Percentiles rank a stretch among this genome's conserved stretches.
These are phyloP conservation scores for Rubroboletus satanas DNA, from an alignment of 768 basidiomycete genomes.

Conservation along the genomic window DNA sequence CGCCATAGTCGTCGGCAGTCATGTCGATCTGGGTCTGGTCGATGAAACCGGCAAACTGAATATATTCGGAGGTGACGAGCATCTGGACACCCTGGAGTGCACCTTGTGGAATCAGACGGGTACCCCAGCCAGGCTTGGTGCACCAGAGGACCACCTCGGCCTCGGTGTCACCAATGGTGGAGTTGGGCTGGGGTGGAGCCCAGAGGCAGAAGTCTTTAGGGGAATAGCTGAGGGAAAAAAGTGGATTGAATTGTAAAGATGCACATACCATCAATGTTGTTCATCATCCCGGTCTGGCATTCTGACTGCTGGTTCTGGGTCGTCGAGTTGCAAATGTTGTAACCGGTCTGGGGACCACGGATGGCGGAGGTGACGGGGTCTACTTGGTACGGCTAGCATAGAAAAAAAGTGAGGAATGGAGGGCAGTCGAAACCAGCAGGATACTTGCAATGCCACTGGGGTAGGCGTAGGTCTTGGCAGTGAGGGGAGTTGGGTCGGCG, in stretches of 20 bases:
- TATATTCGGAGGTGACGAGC: slow-evolving; percentile 53
- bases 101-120: slow-evolving; percentile 65
- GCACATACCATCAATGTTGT: slow-evolving; percentile 42
- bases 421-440: not conserved
- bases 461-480: slow-evolving; percentile 41
- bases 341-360: slow-evolving; percentile 61
- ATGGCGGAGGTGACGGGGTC: slow-evolving; percentile 37
- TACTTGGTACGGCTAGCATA: slow-evolving; percentile 48
- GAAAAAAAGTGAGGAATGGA: not conserved
- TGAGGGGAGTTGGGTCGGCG: slow-evolving; percentile 47
- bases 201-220: slow-evolving; percentile 68
- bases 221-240: slow-evolving; percentile 24
- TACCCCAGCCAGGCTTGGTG: slow-evolving; percentile 58
- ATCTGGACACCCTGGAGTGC: slow-evolving; percentile 64
- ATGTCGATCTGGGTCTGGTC: slow-evolving; percentile 61
- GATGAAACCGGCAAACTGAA: slow-evolving; percentile 60
- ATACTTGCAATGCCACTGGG: slow-evolving; percentile 40
- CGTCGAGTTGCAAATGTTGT: slow-evolving; percentile 66
- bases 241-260: not conserved
- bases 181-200: slow-evolving; percentile 48
- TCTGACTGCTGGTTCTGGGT: slow-evolving; percentile 57
- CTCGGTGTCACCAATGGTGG: slow-evolving; percentile 63
- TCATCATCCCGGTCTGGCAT: slow-evolving; percentile 68
- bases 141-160: slow-evolving; percentile 72
- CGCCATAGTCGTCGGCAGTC: slow-evolving; percentile 53